Conservation (phyloP, 805 yeast species). For the Wickerhamiella nectarea region DNA sequence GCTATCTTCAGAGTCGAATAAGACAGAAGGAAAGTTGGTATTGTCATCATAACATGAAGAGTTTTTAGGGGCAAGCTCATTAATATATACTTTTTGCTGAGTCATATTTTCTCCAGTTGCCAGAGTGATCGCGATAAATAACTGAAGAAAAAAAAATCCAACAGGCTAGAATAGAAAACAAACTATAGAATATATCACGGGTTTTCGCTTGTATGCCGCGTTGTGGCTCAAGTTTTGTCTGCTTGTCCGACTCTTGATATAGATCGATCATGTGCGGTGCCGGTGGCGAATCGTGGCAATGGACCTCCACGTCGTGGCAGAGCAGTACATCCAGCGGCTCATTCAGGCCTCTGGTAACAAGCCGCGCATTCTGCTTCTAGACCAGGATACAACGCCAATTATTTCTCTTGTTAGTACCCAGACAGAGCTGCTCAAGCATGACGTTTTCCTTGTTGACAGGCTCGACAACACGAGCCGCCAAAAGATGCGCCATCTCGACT, state of each 20-base stretch:
- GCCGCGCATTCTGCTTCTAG: slow-evolving; percentile 67
- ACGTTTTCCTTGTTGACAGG: slow-evolving; percentile 66
- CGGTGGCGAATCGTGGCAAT: slow-evolving; percentile 16
- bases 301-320: slow-evolving; percentile 29
- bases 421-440: slow-evolving; percentile 64
- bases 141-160: too few species aligned
- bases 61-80: too few species aligned
- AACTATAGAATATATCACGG: too few species aligned
- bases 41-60: slow-evolving; percentile 25
- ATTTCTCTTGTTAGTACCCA: slow-evolving; percentile 86
- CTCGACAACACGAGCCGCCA: slow-evolving; percentile 46
- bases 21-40: slow-evolving; percentile 28
- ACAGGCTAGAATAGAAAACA: too few species aligned
- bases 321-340: slow-evolving; percentile 29
- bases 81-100: too few species aligned
- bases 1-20: slow-evolving; percentile 31
- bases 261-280: too few species aligned
- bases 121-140: too few species aligned
- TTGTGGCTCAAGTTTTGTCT: too few species aligned
- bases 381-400: slow-evolving; percentile 63
- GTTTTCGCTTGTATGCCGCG: too few species aligned
- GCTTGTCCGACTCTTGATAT: too few species aligned
- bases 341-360: slow-evolving; percentile 25
- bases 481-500: slow-evolving; percentile 63
- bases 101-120: too few species aligned